Evolutionary conservation across 176 grass and related monocot species (phyloP).

Genomic region (Musa beccarii): DNA sequence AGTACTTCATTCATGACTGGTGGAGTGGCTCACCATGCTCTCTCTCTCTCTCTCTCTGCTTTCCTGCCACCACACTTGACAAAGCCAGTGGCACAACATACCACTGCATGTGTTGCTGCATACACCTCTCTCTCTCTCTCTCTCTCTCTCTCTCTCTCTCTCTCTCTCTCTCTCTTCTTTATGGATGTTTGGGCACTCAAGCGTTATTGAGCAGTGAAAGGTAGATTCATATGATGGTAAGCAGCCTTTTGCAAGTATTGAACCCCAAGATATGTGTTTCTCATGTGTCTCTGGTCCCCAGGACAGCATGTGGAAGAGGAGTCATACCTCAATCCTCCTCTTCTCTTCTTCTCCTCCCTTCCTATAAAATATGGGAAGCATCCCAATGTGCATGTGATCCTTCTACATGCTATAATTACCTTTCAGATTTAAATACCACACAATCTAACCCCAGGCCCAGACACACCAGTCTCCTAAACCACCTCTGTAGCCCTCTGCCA

Average conservation of each 20-base stretch:
- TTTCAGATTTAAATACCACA: neutral
- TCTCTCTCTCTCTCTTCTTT: neutral
- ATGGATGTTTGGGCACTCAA: neutral
- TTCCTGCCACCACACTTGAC: too few relatives aligned
- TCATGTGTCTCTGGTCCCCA: neutral
- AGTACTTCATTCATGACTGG: too few relatives aligned
- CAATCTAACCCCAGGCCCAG: neutral
- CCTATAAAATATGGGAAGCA: neutral
- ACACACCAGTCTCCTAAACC: neutral
- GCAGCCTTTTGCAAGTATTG: neutral
- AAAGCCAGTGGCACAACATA: too few relatives aligned
- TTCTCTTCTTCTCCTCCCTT: neutral
- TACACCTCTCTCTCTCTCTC: neutral
- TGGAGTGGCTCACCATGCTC: too few relatives aligned
- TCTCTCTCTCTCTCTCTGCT: too few relatives aligned
- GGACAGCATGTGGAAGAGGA: neutral
- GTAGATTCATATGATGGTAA: neutral
- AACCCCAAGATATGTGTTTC: neutral
- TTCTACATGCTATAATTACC: conserved; percentile 1
- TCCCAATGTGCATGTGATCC: conserved; percentile 1
- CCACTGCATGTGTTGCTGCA: neutral
- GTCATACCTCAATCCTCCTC: neutral
- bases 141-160: neutral
- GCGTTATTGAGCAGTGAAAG: neutral
- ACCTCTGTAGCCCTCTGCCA: neutral